A percentile compares a stretch with the other conserved stretches of the same genome.
Evolutionary conservation across 1,284 basidiomycete genomes (phyloP).

Genomic region (Ganoderma sinense): DNA sequence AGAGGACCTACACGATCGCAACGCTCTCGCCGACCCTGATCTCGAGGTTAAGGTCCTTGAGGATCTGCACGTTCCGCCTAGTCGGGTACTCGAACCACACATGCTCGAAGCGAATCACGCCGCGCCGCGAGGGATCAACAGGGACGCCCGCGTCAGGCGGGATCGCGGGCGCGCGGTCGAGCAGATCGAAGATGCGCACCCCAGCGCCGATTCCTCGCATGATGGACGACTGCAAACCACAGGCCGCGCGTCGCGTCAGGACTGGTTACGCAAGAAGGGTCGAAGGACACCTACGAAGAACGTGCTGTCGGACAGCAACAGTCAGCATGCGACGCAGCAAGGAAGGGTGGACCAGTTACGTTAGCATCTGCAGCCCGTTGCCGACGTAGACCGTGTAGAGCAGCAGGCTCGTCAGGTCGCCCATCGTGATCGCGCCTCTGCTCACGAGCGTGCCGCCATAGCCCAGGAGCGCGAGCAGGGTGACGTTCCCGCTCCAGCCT

Average conservation of each 20-base stretch:
- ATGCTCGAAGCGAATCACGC: conserved; percentile 79
- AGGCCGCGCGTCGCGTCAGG: not conserved
- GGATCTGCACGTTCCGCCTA: conserved; percentile 77
- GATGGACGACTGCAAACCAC: conserved; percentile 66
- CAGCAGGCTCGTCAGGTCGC: conserved; percentile 89
- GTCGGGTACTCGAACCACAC: conserved; percentile 90
- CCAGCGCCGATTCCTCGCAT: conserved; percentile 96
- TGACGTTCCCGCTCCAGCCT: conserved; percentile 95
- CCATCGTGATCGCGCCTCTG: conserved; percentile 87
- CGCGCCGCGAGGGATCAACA: conserved; percentile 64
- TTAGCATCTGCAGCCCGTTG: conserved; percentile 80
- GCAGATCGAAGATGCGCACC: conserved; percentile 90
- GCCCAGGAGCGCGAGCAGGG: conserved; percentile 87
- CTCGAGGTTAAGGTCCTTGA: conserved; percentile 82
- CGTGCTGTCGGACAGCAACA: conserved; percentile 22
- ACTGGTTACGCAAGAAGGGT: not conserved
- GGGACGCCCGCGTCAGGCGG: conserved; percentile 66
- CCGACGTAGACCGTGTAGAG: conserved; percentile 95
- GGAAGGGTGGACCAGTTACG: conserved; percentile 53
- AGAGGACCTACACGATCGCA: conserved; percentile 82
- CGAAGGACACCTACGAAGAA: conserved; percentile 49
- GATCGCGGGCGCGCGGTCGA: conserved; percentile 83
- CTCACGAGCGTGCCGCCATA: conserved; percentile 96
- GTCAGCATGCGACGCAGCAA: conserved; percentile 10
- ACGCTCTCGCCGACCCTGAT: conserved; percentile 87